These are phyloP conservation scores for Choiromyces venosus DNA, from an alignment of 495 filamentous ascomycete genomes.

Conservation along the genomic window DNA sequence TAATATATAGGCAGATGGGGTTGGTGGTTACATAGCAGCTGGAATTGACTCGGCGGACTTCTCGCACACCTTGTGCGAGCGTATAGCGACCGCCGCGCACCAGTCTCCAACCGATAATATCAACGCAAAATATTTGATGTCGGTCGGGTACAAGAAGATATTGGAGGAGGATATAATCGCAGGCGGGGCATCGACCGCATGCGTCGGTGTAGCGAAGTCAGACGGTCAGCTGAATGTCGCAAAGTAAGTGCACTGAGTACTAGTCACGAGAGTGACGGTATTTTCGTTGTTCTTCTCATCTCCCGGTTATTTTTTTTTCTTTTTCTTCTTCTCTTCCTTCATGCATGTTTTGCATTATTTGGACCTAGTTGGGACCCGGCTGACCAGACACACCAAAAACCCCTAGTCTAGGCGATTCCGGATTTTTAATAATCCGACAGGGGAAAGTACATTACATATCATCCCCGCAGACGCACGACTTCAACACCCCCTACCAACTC, in stretches of 20 bases:
- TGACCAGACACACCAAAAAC: slow-evolving; percentile 15
- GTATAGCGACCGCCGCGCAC: slow-evolving; percentile 73
- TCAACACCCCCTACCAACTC: slow-evolving; percentile 95
- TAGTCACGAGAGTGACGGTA: not conserved
- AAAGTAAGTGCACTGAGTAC: slow-evolving; percentile 52
- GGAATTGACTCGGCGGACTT: slow-evolving; percentile 93
- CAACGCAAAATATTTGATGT: slow-evolving; percentile 65
- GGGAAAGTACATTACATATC: slow-evolving; percentile 79
- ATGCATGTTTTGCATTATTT: slow-evolving; percentile 10
- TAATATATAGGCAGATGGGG: slow-evolving; percentile 61
- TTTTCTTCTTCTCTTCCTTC: not conserved
- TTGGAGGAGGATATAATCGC: slow-evolving; percentile 63
- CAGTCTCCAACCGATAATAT: slow-evolving; percentile 47
- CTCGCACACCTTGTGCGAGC: slow-evolving; percentile 85
- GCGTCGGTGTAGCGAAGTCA: slow-evolving; percentile 64
- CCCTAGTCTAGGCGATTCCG: slow-evolving; percentile 80
- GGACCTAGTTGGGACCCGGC: slow-evolving; percentile 6
- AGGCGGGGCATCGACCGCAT: slow-evolving; percentile 86
- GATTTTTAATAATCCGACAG: slow-evolving; percentile 75
- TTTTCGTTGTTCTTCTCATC: not conserved
- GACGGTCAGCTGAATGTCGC: slow-evolving; percentile 76
- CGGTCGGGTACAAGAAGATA: slow-evolving; percentile 74
- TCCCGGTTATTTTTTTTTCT: too few relatives aligned
- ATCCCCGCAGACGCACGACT: slow-evolving; percentile 84
- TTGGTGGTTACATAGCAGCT: slow-evolving; percentile 87